phyloP scores from a whole-genome alignment of 2,329 filamentous ascomycete genomes.

The Hypoxylon sp. region DNA sequence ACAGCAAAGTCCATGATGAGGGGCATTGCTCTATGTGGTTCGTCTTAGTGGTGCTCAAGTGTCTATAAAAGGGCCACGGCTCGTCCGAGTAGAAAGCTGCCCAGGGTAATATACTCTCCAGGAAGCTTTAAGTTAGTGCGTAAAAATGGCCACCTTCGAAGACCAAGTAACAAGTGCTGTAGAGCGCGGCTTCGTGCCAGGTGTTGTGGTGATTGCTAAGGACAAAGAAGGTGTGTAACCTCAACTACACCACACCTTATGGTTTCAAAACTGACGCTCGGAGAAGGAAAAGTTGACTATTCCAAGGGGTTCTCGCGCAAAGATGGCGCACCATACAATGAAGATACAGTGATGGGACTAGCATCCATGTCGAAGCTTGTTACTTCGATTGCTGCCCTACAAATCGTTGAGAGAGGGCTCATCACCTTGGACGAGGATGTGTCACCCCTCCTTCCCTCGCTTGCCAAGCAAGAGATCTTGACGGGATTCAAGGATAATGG shows the following conservation, averaged over 20 bases:
- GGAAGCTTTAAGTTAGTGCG: neutral
- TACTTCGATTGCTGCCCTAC: constrained; percentile 62
- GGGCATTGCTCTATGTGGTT: neutral
- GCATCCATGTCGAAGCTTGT: constrained; percentile 61
- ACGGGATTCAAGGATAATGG: constrained; percentile 59
- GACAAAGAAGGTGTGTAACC: constrained; percentile 33
- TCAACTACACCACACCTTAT: neutral
- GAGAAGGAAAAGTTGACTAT: constrained; percentile 40
- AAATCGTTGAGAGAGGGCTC: constrained; percentile 63
- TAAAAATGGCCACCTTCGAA: constrained; percentile 36
- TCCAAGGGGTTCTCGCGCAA: constrained; percentile 28
- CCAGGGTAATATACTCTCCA: neutral
- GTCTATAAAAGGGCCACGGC: constrained; percentile 3
- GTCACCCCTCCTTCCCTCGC: constrained; percentile 58
- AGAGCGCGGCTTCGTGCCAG: constrained; percentile 28
- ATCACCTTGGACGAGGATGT: constrained; percentile 64
- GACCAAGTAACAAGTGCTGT: constrained; percentile 31
- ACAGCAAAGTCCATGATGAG: neutral
- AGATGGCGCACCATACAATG: constrained; percentile 27
- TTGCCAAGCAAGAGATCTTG: constrained; percentile 61
- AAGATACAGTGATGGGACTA: constrained; percentile 54
- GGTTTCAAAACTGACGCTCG: constrained; percentile 5
- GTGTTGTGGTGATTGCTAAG: constrained; percentile 40
- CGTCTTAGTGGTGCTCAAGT: neutral
- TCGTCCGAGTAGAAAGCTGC: neutral